Evolutionary conservation across 1,284 basidiomycete genomes (phyloP), one percentile per base, ranked within the genome.

Genomic region (Naganishia sp.): DNA sequence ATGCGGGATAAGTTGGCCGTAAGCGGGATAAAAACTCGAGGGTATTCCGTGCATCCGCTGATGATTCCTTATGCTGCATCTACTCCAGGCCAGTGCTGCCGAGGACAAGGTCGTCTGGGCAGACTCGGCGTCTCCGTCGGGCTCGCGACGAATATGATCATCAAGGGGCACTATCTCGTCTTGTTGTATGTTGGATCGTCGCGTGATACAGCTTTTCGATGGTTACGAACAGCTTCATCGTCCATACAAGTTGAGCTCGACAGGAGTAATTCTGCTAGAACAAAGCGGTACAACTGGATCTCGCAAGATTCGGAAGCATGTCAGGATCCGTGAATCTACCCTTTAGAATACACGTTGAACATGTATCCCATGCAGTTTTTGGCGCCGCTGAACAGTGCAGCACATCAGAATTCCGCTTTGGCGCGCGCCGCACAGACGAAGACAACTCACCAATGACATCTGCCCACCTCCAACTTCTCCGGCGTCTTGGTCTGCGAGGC

Each of bases 71-170:
- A 13, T 2, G 32, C 15, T n/a, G 17, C 18, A 5, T 3, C 25
- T 42, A 15, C 23, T 49, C 6, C 60, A 72, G 71, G 65, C 66
- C 3, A 71, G 69, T 11, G 66, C 69, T 5, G 70, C 70, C 3
- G 67, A 70, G 17, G 70, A 65, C 65, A 70, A 71, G 65, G 55
- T 72, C 28, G 68, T 72, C 2, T 72, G 72, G 72, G 72, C 64
- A 31, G 66, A 67, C 52, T 42, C 61, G 7, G 50, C 58, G 1
- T 2, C 52, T 28, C 13, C 25, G 25, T 32, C 35, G 9, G 56
- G 56, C 6, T 17, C 56, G 39, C 50, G 49, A 50, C 47, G 58
- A 25, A 32, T 61, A 39, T 61, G 42, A 39, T 32, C 4, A 15
- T 41, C 18, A 18, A 50, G 23, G 49, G 47, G 13, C 15, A 50